phyloP scores from a whole-genome alignment of 257 asterid genomes.

The Solanum chiquidenum region DNA sequence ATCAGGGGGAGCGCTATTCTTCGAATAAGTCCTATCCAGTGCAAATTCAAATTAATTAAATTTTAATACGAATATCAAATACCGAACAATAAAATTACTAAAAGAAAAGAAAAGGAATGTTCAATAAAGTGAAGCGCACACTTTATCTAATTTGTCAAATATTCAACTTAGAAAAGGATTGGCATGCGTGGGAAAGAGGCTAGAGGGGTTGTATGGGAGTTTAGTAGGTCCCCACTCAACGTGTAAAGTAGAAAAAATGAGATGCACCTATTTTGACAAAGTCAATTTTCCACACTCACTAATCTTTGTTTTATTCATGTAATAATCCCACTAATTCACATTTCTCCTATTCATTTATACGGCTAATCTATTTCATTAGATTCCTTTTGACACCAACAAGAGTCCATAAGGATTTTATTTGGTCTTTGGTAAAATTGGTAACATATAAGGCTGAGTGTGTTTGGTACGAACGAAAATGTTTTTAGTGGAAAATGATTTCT shows the following conservation, averaged over 20 bases:
- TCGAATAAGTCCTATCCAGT: accelerated
- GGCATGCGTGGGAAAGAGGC: background rate
- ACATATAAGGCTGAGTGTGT: background rate
- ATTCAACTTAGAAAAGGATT: background rate
- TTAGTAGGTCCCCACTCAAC: background rate
- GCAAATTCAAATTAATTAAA: accelerated
- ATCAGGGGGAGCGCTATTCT: no score
- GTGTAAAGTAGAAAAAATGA: background rate
- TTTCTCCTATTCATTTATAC: background rate
- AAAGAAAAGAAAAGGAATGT: no score
- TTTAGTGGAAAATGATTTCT: no score
- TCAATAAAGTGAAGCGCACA: background rate
- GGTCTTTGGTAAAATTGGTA: background rate
- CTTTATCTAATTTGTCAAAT: background rate
- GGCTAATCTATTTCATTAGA: background rate
- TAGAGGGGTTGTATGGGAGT: background rate
- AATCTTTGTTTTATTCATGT: background rate
- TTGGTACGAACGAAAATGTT: no score
- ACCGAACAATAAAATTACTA: accelerated
- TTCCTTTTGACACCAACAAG: background rate
- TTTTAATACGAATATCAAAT: accelerated
- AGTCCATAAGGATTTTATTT: background rate
- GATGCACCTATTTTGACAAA: background rate
- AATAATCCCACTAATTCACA: background rate
- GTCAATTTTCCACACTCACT: background rate